Evolutionary conservation across 2,329 filamentous ascomycete species (phyloP), one percentile per base, ranked within the genome.

Genomic region (Pezicula rhizophila): DNA sequence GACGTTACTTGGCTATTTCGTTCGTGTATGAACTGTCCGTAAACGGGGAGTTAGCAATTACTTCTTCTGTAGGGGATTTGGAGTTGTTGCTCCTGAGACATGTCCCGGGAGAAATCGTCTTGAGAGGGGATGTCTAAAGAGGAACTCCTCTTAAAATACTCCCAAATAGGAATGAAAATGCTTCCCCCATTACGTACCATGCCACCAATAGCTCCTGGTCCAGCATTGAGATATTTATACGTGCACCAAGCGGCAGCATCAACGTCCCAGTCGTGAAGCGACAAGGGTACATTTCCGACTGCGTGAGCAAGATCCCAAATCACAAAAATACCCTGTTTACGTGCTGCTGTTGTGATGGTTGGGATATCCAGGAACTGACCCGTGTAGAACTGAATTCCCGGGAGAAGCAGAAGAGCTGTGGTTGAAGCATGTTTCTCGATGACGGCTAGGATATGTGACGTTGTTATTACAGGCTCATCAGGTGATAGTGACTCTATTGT

Each of bases 241-340:
- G 78, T 84, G 64, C 87, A 92, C 87, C 87, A 92, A 8, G 76
- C 84, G 5, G 87, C 87, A 1, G 71, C 89, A 63, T 92, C 87
- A 37, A 90, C 86, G 47, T 85, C 75, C 87, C 87, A 91, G 57
- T 86, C 81, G 61, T 89, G 85, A 8, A 92, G 73, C 46, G 76
- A 69, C 17, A 91, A 66, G 1, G 83, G 80, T 1, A 91, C 84
- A 59, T 92, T 92, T 15, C 87, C 87, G 14, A 78, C 84, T 3
- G 86, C 86, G 64, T 92, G 87, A 0, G 87, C 87, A 41, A 89
- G 80, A 63, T 92, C 87, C 86, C 86, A 92, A 43, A 87, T 85
- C 34, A 89, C 78, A 26, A 80, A 71, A 43, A 92, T 82, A 46
- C 77, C 82, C 52, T 79, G 75, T 10, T 74, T 71, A 52, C 82